phyloP scores from a whole-genome alignment of 805 yeast species.

The Candida lessepsii region DNA sequence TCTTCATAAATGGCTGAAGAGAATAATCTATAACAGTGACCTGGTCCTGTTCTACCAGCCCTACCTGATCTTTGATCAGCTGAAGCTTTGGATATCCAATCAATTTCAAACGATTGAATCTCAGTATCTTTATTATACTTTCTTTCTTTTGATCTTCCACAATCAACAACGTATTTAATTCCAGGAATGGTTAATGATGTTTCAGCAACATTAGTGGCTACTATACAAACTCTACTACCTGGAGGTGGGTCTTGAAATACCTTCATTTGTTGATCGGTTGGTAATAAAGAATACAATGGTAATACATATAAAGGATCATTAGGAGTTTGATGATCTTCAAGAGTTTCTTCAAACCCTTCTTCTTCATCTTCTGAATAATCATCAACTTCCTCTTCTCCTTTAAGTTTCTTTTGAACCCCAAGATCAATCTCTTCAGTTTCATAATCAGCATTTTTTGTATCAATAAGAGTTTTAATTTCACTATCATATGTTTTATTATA shows the following conservation, averaged over 20 bases:
- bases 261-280: slow-evolving; percentile 94
- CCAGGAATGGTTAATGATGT: slow-evolving; percentile 97
- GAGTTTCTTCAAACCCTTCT: slow-evolving; percentile 69
- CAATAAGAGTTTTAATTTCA: slow-evolving; percentile 16
- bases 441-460: slow-evolving; percentile 54
- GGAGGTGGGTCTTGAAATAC: slow-evolving; percentile 84
- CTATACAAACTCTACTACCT: slow-evolving; percentile 84
- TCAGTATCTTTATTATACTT: slow-evolving; percentile 79
- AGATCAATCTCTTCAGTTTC: slow-evolving; percentile 91
- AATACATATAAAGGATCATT: slow-evolving; percentile 83
- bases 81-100: slow-evolving; percentile 93
- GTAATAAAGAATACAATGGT: slow-evolving; percentile 87
- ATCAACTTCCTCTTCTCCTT: slow-evolving; percentile 40
- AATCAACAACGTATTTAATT: slow-evolving; percentile 88
- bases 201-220: slow-evolving; percentile 97
- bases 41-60: slow-evolving; percentile 99
- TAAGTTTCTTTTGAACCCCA: slow-evolving; percentile 43
- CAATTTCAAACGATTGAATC: slow-evolving; percentile 87
- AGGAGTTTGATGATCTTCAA: slow-evolving; percentile 68
- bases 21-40: slow-evolving; percentile 88
- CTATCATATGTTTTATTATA: slow-evolving; percentile 27
- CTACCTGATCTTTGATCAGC: slow-evolving; percentile 95
- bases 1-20: slow-evolving; percentile 93
- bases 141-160: slow-evolving; percentile 92
- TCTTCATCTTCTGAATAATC: slow-evolving; percentile 57